Evolutionary conservation across 1,284 basidiomycete genomes (phyloP).

Genomic region (Malassezia furfur): DNA sequence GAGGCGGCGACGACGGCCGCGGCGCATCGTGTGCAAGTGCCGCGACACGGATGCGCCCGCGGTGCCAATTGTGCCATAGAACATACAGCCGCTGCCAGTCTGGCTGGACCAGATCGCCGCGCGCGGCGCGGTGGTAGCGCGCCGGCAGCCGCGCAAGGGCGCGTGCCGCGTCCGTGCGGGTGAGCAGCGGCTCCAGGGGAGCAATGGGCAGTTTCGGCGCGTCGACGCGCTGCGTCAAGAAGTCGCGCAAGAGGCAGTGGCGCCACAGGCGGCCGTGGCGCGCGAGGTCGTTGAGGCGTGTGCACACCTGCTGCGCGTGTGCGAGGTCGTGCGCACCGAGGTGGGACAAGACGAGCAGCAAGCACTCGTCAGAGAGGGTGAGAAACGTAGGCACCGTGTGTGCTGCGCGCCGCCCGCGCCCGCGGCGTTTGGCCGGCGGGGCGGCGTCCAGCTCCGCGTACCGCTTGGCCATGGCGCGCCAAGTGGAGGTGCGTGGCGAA

Average conservation of each 20-base stretch:
- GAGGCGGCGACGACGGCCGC: too few relatives aligned
- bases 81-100: conserved; percentile 1
- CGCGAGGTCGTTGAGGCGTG: background rate
- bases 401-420: background rate
- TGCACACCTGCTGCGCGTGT: background rate
- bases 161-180: background rate
- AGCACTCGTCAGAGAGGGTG: background rate
- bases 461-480: background rate
- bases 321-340: background rate
- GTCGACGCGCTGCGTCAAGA: background rate
- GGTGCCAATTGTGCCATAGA: background rate
- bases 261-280: background rate
- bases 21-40: background rate
- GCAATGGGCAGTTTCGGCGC: background rate
- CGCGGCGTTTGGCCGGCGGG: background rate
- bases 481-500: background rate
- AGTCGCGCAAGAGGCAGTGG: background rate
- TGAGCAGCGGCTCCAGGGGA: background rate
- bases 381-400: background rate
- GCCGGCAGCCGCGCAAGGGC: conserved; percentile 1
- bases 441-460: background rate
- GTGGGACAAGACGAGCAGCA: background rate
- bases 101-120: background rate
- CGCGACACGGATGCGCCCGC: background rate
- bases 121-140: background rate